Conservation (phyloP, 805 yeast genomes). For the Nakazawaea anatomiae region DNA sequence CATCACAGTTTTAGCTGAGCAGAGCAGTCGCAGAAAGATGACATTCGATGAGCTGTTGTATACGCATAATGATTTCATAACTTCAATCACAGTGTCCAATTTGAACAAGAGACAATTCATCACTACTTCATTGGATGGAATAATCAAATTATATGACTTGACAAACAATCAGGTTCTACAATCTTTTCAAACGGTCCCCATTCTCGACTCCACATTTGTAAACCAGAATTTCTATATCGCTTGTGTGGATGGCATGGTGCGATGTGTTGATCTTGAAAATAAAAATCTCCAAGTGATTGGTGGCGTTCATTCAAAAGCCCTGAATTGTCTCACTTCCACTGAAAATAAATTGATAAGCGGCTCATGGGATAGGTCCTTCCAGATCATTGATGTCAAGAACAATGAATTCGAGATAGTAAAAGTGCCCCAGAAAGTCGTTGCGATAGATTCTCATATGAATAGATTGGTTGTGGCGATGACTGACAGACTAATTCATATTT, state of each 20-base stretch:
- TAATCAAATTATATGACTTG: constrained; percentile 2
- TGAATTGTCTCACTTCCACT: constrained; percentile 28
- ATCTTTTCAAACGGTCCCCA: not conserved
- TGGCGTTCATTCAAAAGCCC: constrained; percentile 31
- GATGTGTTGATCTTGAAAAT: constrained; percentile 46
- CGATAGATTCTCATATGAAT: constrained; percentile 47
- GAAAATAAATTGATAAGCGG: constrained; percentile 40
- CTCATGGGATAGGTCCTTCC: constrained; percentile 56
- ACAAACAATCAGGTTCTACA: not conserved
- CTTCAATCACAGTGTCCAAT: not conserved
- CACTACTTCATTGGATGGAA: constrained; percentile 7
- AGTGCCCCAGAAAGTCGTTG: constrained; percentile 47
- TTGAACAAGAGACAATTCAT: not conserved
- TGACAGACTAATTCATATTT: constrained; percentile 46
- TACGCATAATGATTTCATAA: constrained; percentile 1
- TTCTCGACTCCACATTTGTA: not conserved
- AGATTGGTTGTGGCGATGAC: constrained; percentile 50
- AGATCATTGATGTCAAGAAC: constrained; percentile 36
- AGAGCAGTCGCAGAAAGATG: not conserved
- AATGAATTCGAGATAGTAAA: constrained; percentile 15
- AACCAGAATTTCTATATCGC: constrained; percentile 22
- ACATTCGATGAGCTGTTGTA: not conserved
- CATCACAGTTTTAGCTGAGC: too few relatives aligned
- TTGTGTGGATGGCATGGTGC: constrained; percentile 48
- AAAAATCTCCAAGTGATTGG: constrained; percentile 22